A percentile compares a stretch with the other conserved stretches of the same genome.
phyloP scores from a whole-genome alignment of 2,329 filamentous ascomycete species.

The Colletotrichum viniferum region DNA sequence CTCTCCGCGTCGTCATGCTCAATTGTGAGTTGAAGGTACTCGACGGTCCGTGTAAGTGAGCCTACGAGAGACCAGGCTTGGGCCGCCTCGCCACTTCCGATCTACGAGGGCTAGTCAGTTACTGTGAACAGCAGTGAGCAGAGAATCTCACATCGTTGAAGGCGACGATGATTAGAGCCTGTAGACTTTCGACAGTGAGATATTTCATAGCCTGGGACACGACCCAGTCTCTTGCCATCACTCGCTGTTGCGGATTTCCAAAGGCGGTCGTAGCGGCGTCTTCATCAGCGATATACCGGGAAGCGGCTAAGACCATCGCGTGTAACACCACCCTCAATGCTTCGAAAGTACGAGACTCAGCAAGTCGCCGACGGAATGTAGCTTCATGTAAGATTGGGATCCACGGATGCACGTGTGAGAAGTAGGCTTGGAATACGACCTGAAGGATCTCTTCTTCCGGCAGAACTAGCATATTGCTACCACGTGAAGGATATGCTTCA shows the following conservation, averaged over 20 bases:
- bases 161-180: slow-evolving; percentile 39
- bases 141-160: slow-evolving; percentile 35
- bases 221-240: slow-evolving; percentile 23
- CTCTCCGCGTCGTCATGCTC: slow-evolving; percentile 29
- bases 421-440: slow-evolving; percentile 35
- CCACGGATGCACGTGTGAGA: slow-evolving; percentile 40
- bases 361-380: slow-evolving; percentile 29
- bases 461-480: neutral
- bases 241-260: neutral
- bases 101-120: slow-evolving; percentile 26
- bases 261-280: slow-evolving; percentile 21
- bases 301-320: slow-evolving; percentile 33
- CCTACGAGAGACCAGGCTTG: slow-evolving; percentile 34
- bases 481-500: neutral
- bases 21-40: slow-evolving; percentile 33
- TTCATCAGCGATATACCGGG: slow-evolving; percentile 30
- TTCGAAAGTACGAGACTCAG: slow-evolving; percentile 22
- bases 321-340: slow-evolving; percentile 36
- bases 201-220: slow-evolving; percentile 33
- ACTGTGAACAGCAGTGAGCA: too few species aligned
- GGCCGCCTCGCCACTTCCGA: slow-evolving; percentile 29
- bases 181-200: slow-evolving; percentile 38
- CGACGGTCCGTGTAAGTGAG: slow-evolving; percentile 32
- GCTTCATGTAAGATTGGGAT: slow-evolving; percentile 40
- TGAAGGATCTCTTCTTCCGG: slow-evolving; percentile 25